Evolutionary conservation across 768 basidiomycete genomes (phyloP).

Genomic region (Amanita rubescens): DNA sequence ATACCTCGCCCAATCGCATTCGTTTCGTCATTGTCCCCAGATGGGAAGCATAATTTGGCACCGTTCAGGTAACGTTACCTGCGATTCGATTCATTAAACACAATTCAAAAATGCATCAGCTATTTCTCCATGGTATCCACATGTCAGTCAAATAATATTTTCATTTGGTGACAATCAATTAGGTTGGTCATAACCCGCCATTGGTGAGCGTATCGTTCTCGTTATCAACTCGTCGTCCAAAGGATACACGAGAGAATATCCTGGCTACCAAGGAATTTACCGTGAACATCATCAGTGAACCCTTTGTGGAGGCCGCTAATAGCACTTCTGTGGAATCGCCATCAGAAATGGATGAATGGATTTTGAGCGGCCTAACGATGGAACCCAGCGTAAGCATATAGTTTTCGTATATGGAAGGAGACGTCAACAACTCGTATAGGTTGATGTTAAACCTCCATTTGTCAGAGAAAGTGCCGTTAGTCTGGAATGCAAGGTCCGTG

Average conservation of each 20-base stretch:
- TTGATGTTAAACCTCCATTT: slow-evolving; percentile 40
- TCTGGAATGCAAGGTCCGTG: slow-evolving; percentile 52
- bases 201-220: slow-evolving; percentile 56
- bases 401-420: neutral
- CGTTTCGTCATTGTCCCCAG: slow-evolving; percentile 48
- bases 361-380: slow-evolving; percentile 49
- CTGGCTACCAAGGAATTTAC: slow-evolving; percentile 59
- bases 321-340: slow-evolving; percentile 49
- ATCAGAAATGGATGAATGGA: slow-evolving; percentile 48
- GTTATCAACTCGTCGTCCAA: slow-evolving; percentile 33
- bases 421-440: slow-evolving; percentile 22
- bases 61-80: slow-evolving; percentile 50
- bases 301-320: slow-evolving; percentile 52
- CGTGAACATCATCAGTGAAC: slow-evolving; percentile 65
- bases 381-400: slow-evolving; percentile 39
- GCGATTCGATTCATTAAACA: neutral
- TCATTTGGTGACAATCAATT: neutral
- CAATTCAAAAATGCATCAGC: slow-evolving; percentile 19
- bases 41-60: slow-evolving; percentile 52
- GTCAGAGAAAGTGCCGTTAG: slow-evolving; percentile 52
- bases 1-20: slow-evolving; percentile 64
- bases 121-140: slow-evolving; percentile 57
- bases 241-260: slow-evolving; percentile 65
- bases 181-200: slow-evolving; percentile 62
- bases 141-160: slow-evolving; percentile 3